A percentile compares a stretch with the other conserved stretches of the same genome.
phyloP scores from a whole-genome alignment of 2,329 filamentous ascomycete species.

The Calonectria pseudoreteaudii region DNA sequence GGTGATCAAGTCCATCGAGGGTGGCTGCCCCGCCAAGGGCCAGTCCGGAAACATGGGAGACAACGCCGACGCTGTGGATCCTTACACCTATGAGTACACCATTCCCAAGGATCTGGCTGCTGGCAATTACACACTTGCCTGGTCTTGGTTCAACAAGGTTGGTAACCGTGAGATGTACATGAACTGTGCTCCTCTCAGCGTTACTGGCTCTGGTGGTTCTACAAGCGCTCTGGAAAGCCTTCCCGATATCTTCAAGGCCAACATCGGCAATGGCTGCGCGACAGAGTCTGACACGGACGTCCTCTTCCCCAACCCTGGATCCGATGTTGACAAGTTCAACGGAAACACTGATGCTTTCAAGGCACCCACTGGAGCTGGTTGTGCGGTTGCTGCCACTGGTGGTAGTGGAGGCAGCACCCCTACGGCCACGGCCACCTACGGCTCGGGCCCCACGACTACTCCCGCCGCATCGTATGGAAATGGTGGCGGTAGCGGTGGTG shows the following conservation, averaged over 20 bases:
- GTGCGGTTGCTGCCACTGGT: conserved; percentile 53
- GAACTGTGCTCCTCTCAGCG: conserved; percentile 85
- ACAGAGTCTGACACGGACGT: conserved; percentile 65
- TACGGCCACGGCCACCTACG: conserved; percentile 11
- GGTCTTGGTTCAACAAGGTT: conserved; percentile 95
- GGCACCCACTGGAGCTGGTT: conserved; percentile 43
- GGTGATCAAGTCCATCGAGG: conserved; percentile 89
- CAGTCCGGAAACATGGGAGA: conserved; percentile 68
- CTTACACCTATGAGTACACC: conserved; percentile 74
- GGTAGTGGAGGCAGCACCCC: conserved; percentile 45
- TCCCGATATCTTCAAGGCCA: conserved; percentile 79
- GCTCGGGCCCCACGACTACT: conserved; percentile 29
- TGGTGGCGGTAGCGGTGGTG: neutral
- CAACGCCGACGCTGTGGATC: conserved; percentile 55
- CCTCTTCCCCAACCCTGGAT: conserved; percentile 72
- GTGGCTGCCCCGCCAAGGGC: conserved; percentile 80
- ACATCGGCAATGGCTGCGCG: conserved; percentile 67
- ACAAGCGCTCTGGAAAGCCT: conserved; percentile 69
- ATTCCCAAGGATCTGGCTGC: conserved; percentile 78
- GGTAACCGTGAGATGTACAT: conserved; percentile 98
- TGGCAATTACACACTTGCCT: conserved; percentile 85
- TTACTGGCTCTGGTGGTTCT: conserved; percentile 66
- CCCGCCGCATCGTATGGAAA: conserved; percentile 29
- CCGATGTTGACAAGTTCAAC: conserved; percentile 62
- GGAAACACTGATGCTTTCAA: conserved; percentile 50